Base-by-base conservation (phyloP, 305 asterid species). In the Fraxinus greggii region DNA sequence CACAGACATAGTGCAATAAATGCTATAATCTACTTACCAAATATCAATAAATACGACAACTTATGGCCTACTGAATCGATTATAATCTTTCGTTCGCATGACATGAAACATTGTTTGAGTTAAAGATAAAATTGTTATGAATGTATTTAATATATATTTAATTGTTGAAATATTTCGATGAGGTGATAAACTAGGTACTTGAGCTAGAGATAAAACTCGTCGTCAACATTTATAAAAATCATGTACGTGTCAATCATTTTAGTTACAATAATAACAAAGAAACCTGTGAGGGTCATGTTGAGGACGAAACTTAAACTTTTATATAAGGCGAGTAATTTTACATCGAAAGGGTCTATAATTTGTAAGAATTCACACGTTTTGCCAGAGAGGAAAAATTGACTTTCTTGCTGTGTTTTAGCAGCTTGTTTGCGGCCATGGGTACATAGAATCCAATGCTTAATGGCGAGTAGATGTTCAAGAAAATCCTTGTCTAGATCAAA, bases 21-120 rank as follows among this genome's bases (percentile, higher is more conserved):
- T 81, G 63, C 26, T 31, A 26, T 19, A 13, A 81, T 72, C 78
- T 42, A 67, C 81, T 76, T 42, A 76, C 31, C 69, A 75, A 61
- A 61, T 75, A 28, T 70, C 72, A 63, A 40, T 76, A 76, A 81
- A 76, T 81, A 31, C 13, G n/a, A 74, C 1, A 19, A 13, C 45
- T 48, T 21, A 56, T 33, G 81, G 15, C 17, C 33, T 24, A 63
- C n/a, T 24, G 72, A 24, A 63, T 26, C 1, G 15, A 61, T 63
- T 63, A 5, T 24, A 10, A 17, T 5, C 7, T 48, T 24, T 63
- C 9, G 72, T 21, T 63, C 6, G 2, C 10, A 7, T 61, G 15
- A 24, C 72, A 1, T 23, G 17, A 61, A 63, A n/a, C 28, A 24
- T 63, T 12, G 5, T 7, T 23, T 6, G 5, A 7, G 3, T 63